Evolutionary conservation across 345 rosid genomes (phyloP).

Genomic region (Nephelium lappaceum): DNA sequence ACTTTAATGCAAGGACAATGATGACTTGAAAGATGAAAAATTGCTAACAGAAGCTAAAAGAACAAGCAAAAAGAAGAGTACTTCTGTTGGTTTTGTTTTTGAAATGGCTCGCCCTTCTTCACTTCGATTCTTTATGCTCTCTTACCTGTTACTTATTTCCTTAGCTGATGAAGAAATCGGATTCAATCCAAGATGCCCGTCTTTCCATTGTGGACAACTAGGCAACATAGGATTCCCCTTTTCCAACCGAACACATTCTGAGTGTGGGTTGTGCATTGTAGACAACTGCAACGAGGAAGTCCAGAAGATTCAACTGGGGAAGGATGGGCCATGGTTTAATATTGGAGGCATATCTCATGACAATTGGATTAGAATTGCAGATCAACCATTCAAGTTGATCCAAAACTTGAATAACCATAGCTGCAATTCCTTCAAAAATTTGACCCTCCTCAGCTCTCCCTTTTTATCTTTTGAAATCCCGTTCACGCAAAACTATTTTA

Average conservation of each 20-base stretch:
- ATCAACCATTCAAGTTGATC: background rate
- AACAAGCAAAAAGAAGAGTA: too few species aligned
- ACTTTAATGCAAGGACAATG: too few species aligned
- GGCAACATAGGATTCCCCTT: conserved; percentile 31
- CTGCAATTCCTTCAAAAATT: too few species aligned
- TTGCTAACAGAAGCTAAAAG: too few species aligned
- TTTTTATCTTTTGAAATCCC: conserved; percentile 21
- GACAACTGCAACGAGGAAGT: conserved; percentile 21
- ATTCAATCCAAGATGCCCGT: background rate
- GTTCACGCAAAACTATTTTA: conserved; percentile 3
- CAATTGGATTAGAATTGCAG: conserved; percentile 24
- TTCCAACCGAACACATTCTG: background rate
- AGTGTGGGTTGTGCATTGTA: conserved; percentile 34
- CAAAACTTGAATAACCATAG: too few species aligned
- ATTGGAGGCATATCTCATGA: conserved; percentile 33
- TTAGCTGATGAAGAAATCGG: background rate
- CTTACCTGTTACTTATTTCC: too few species aligned
- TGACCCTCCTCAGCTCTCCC: conserved; percentile 34
- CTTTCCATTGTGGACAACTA: conserved; percentile 29
- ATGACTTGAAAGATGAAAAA: too few species aligned
- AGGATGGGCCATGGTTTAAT: conserved; percentile 26
- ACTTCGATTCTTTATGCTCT: too few species aligned
- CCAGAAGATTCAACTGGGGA: conserved; percentile 35
- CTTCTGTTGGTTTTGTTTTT: too few species aligned
- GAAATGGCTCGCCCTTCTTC: too few species aligned